Conservation (phyloP, 2,329 filamentous ascomycete genomes). For the Arthrocladium fulminans region DNA sequence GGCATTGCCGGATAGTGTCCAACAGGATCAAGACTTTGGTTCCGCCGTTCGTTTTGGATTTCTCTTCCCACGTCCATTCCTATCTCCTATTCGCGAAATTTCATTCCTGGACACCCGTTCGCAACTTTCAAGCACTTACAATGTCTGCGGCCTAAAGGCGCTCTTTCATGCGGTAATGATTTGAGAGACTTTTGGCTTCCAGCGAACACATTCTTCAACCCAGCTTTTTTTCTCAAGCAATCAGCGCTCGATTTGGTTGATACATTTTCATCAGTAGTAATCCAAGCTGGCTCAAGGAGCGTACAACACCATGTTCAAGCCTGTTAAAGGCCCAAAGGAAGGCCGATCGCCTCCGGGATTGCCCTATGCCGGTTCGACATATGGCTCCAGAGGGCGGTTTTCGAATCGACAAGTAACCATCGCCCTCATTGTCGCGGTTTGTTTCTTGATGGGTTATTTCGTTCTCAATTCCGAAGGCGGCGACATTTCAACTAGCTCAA, state of each 20-base stretch:
- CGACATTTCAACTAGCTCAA: neutral
- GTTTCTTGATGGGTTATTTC: constrained; percentile 7
- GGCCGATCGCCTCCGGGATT: constrained; percentile 10
- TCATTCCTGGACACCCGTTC: neutral
- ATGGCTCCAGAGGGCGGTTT: neutral
- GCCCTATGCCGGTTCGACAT: neutral
- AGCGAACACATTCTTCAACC: too few species aligned
- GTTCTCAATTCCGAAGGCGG: neutral
- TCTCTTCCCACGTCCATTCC: neutral
- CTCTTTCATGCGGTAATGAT: too few species aligned
- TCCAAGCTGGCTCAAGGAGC: constrained; percentile 8
- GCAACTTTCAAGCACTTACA: neutral
- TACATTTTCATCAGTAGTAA: neutral
- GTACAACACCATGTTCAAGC: constrained; percentile 10
- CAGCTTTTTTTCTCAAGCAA: too few species aligned
- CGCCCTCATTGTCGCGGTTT: constrained; percentile 5
- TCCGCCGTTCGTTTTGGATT: neutral
- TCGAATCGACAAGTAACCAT: constrained; percentile 3
- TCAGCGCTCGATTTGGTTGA: neutral
- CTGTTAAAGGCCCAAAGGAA: constrained; percentile 6
- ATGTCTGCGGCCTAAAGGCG: neutral
- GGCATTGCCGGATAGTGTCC: neutral
- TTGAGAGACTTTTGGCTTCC: too few species aligned
- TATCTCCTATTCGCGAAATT: neutral
- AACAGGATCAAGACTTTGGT: neutral